Evolutionary conservation across 805 yeast genomes (phyloP), one percentile per base, ranked within the genome.

Genomic region (Wickerhamiella qilinensis): DNA sequence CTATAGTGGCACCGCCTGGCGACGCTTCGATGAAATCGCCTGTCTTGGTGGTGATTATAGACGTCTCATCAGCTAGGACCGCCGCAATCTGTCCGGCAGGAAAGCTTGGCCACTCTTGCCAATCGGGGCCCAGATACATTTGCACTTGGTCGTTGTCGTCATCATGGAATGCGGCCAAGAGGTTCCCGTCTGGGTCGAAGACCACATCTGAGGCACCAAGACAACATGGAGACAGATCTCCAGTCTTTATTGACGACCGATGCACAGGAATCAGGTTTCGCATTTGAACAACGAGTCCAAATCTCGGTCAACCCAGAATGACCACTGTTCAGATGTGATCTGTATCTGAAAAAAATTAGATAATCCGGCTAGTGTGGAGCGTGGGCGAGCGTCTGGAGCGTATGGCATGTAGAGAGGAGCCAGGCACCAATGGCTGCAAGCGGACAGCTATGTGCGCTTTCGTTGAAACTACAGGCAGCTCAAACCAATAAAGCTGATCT

Each of bases 21-120:
- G 69, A 67, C 32, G 74, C 60, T 30, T 47, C 46, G 30, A 70
- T 54, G 9, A 88, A 72, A 52, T 85, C 94, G 46, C 97, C 97
- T 44, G 72, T 71, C 36, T 62, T 60, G 43, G 83, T 69, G 1
- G 84, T 73, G 37, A 83, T 68, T 1, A 82, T 68, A 31, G 80
- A 58, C 47, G 76, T 78, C 20, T 65, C 65, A n/a, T 65, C 55
- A 45, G 84, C 94, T 7, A 74, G 71, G 53, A 82, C 16, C 2
- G 35, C 20, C 15, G 22, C 20, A 3, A 39, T 36, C 18, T 34
- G 27, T 5, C 18, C 33, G 17, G 36, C 40, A 11, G 43, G 39
- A 37, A 39, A 40, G 14, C 37, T 20, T 12, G 36, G 39, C 43
- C 43, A 43, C 24, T 36, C 24, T 4, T 35, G 30, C 41, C 43